Conservation (phyloP, 305 asterid species). For the Fraxinus paxiana region DNA sequence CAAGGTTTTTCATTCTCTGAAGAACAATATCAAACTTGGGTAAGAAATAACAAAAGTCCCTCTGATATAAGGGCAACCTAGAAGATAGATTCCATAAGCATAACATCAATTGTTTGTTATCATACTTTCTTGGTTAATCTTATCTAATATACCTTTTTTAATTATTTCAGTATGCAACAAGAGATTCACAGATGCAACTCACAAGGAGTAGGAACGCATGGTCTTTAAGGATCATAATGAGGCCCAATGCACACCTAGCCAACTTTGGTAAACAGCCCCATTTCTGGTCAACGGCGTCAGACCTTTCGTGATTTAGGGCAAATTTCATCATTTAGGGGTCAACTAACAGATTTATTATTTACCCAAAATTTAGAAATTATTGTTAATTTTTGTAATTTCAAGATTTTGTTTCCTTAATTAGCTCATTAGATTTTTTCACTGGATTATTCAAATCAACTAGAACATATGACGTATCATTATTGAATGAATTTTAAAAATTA, state of each 20-base stretch:
- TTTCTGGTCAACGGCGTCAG: not conserved
- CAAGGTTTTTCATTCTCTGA: conserved; percentile 34
- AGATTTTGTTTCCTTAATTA: not conserved
- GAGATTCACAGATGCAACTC: not conserved
- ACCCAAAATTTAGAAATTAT: not conserved
- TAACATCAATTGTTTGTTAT: not conserved
- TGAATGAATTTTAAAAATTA: not conserved
- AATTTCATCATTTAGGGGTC: not conserved
- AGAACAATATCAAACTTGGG: not conserved
- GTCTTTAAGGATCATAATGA: not conserved
- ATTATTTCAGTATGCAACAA: not conserved
- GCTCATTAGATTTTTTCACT: not conserved
- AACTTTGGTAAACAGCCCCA: not conserved
- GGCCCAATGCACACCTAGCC: not conserved
- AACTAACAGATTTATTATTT: not conserved
- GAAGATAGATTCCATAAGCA: not conserved
- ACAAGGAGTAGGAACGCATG: not conserved
- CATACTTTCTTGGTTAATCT: not conserved
- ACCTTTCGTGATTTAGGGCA: not conserved
- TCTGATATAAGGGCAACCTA: not conserved
- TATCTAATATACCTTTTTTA: not conserved
- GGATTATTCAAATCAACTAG: not conserved
- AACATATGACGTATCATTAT: not conserved
- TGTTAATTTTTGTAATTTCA: not conserved
- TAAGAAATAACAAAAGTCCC: not conserved